Percentiles rank a stretch among this genome's conserved stretches.
Evolutionary conservation across 106 monocot species (phyloP).

Genomic region (Allium cepa): DNA sequence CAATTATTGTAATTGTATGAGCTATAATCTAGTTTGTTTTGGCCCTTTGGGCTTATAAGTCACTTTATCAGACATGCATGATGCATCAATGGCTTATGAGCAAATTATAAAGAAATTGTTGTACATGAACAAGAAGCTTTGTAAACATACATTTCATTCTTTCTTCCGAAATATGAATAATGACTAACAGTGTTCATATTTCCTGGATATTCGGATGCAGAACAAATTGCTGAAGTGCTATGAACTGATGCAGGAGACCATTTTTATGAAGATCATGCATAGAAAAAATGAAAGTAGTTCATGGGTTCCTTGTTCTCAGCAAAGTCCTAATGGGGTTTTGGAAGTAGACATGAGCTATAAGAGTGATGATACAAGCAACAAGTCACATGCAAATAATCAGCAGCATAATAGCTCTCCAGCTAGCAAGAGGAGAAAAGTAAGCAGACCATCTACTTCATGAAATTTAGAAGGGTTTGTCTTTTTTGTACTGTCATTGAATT

Average conservation of each 20-base stretch:
- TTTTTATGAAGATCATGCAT: conserved; percentile 11
- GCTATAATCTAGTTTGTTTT: no score
- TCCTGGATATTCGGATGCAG: conserved; percentile 23
- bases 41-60: no score
- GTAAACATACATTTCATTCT: no score
- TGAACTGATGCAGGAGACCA: conserved; percentile 32
- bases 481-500: neutral
- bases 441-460: conserved; percentile 27
- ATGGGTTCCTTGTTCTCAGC: conserved; percentile 27
- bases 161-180: no score
- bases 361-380: conserved; percentile 37
- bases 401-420: conserved; percentile 12
- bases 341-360: conserved; percentile 52
- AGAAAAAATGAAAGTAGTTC: conserved; percentile 15
- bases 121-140: no score
- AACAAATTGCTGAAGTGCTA: conserved; percentile 50
- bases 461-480: neutral
- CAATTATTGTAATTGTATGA: no score
- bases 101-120: neutral
- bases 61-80: no score
- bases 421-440: conserved; percentile 43
- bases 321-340: conserved; percentile 59
- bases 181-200: neutral
- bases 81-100: no score
- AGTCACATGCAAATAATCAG: conserved; percentile 29